Conservation (phyloP, 768 basidiomycete species). For the Porpolomopsis calyptriformis region DNA sequence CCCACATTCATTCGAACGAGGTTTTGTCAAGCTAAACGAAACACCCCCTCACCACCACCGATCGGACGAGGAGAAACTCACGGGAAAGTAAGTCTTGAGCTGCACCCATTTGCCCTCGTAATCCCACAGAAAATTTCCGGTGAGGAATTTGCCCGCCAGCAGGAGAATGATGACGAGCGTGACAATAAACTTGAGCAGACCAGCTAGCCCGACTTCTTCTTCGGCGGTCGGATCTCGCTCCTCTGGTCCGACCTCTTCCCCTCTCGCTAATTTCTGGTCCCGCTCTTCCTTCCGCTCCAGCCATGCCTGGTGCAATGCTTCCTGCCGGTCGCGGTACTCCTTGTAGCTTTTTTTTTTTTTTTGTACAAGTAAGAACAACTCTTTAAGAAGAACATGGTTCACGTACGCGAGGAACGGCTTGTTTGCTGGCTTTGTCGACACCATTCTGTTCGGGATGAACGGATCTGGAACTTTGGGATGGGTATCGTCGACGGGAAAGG, state of each 20-base stretch:
- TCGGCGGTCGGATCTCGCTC: constrained; percentile 65
- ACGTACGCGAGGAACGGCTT: constrained; percentile 73
- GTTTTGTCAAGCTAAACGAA: too few relatives aligned
- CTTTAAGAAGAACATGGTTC: constrained; percentile 8
- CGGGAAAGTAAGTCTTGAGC: constrained; percentile 55
- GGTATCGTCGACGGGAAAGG: constrained; percentile 16
- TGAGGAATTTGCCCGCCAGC: constrained; percentile 72
- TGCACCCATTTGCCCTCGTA: constrained; percentile 54
- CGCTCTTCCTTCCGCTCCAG: constrained; percentile 59
- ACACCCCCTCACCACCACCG: not conserved
- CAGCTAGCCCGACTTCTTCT: constrained; percentile 52
- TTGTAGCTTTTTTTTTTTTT: constrained; percentile 38
- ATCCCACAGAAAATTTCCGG: constrained; percentile 83
- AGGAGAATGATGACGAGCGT: constrained; percentile 41
- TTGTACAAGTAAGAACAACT: not conserved
- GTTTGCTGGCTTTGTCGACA: constrained; percentile 77
- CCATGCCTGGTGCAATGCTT: constrained; percentile 54
- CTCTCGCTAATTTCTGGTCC: constrained; percentile 61
- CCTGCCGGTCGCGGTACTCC: constrained; percentile 53
- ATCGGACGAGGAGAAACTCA: constrained; percentile 22
- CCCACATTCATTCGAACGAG: constrained; percentile 1
- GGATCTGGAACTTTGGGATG: constrained; percentile 52
- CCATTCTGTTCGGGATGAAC: constrained; percentile 52
- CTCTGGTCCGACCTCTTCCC: constrained; percentile 62
- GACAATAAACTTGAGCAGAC: constrained; percentile 60